These are phyloP conservation scores for Bromus sterilis DNA, from an alignment of 176 grass and related monocot genomes.

Conservation along the genomic window DNA sequence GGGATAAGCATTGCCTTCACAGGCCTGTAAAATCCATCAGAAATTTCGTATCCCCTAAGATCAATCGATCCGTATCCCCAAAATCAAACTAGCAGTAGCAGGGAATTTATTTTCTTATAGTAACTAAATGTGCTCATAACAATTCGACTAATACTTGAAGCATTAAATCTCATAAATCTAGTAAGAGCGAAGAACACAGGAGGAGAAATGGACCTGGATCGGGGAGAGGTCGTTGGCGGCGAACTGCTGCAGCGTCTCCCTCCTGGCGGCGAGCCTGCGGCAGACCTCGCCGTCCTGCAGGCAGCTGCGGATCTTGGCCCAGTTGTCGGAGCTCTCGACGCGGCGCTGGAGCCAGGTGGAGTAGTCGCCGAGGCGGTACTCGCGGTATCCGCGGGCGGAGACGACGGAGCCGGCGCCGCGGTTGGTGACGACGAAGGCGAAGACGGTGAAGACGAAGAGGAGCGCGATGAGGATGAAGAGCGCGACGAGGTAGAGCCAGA, in stretches of 20 bases:
- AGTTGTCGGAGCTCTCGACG: constrained; percentile 50
- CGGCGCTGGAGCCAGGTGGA: constrained; percentile 82
- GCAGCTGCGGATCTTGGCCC: constrained; percentile 83
- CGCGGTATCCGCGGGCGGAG: constrained; percentile 60
- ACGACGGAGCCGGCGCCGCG: constrained; percentile 50
- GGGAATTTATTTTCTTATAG: background rate
- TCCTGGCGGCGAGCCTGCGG: constrained; percentile 31
- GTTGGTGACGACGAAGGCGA: constrained; percentile 88
- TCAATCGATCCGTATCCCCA: background rate
- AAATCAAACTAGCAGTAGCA: background rate
- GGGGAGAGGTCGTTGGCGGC: constrained; percentile 57
- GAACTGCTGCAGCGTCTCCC: constrained; percentile 51
- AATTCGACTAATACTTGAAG: background rate
- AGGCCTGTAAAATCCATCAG: background rate
- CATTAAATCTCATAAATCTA: background rate
- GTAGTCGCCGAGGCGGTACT: constrained; percentile 84
- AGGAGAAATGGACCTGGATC: constrained; percentile 38
- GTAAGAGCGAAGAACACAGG: background rate
- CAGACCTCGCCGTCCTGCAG: constrained; percentile 71
- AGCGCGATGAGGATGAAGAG: constrained; percentile 79
- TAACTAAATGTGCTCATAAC: background rate
- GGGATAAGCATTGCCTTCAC: no score
- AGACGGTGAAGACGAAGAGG: constrained; percentile 66
- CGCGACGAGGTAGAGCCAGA: constrained; percentile 87
- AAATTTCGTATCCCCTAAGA: background rate